Percentiles rank a stretch among this genome's conserved stretches.
Evolutionary conservation across 73 alveolate species (phyloP).

Genomic region (Durusdinium trenchii): DNA sequence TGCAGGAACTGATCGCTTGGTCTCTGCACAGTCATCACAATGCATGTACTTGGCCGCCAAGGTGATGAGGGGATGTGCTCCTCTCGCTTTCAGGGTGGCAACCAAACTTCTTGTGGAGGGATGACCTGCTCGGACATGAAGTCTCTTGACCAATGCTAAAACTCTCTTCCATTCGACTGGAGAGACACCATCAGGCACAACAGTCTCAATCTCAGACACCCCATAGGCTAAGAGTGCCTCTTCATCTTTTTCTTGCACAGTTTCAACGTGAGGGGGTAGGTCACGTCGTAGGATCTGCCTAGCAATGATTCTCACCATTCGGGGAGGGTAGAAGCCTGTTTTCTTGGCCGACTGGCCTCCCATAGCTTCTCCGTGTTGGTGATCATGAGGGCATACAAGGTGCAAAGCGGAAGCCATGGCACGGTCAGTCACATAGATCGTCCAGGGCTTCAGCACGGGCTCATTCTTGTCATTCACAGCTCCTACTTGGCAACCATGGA

Average conservation of each 20-base stretch:
- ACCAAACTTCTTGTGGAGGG: background rate
- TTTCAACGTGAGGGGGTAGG: background rate
- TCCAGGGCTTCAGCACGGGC: background rate
- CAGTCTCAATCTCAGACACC: too few species aligned
- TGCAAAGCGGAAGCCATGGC: background rate
- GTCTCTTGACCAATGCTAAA: background rate
- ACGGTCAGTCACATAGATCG: background rate
- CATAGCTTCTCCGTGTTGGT: background rate
- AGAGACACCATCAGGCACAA: background rate
- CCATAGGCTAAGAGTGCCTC: too few species aligned
- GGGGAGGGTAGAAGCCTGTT: background rate
- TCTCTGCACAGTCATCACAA: conserved; percentile 17
- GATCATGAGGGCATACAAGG: background rate
- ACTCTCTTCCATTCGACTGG: background rate
- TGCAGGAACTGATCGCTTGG: background rate
- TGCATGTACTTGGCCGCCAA: background rate
- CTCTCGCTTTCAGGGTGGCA: background rate
- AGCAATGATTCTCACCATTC: background rate
- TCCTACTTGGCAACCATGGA: conserved; percentile 7
- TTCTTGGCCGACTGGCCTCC: background rate
- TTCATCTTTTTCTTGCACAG: background rate
- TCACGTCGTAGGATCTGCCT: background rate
- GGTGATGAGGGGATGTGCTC: background rate
- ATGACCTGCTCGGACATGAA: background rate
- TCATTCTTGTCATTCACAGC: background rate